Percentiles rank a stretch among this genome's conserved stretches.
Conservation (phyloP, 148 eudicot genomes). For the Diospyros lotus region DNA sequence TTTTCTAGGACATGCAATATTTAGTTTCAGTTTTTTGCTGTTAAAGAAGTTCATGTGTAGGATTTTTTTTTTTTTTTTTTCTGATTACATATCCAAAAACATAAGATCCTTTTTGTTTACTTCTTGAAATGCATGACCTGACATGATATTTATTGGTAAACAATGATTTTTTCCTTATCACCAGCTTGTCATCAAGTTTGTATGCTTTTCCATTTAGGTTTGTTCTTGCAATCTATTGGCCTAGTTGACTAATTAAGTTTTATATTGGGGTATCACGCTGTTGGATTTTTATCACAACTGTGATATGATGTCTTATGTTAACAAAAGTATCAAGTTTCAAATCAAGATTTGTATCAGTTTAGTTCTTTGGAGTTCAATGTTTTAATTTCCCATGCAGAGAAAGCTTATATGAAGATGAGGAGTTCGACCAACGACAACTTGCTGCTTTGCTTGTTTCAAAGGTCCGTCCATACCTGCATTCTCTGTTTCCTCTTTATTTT, state of each 20-base stretch:
- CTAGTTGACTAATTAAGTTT: not conserved
- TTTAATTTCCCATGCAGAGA: conserved; percentile 51
- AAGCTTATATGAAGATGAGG: conserved; percentile 95
- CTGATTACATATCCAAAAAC: too few species aligned
- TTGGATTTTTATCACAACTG: conserved; percentile 5
- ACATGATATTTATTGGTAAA: not conserved
- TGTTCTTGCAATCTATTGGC: not conserved
- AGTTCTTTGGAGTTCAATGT: not conserved
- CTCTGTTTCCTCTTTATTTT: not conserved
- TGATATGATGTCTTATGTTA: not conserved
- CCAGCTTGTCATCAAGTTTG: not conserved
- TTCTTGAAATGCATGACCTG: not conserved
- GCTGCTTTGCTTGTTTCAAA: conserved; percentile 91
- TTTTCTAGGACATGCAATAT: too few species aligned
- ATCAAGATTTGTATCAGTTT: conserved; percentile 1
- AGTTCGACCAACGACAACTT: conserved; percentile 68
- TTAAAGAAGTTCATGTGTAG: too few species aligned
- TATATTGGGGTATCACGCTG: not conserved
- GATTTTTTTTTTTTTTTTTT: too few species aligned
- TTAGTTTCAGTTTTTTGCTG: too few species aligned
- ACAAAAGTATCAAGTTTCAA: not conserved
- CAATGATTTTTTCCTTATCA: not conserved
- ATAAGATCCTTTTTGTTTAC: too few species aligned
- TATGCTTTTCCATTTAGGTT: not conserved
- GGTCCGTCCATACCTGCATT: conserved; percentile 41